A percentile compares a stretch with the other conserved stretches of the same genome.
These are phyloP conservation scores for Pseudovirgaria hyperparasitica DNA, from an alignment of 2,329 filamentous ascomycete genomes.

Conservation along the genomic window DNA sequence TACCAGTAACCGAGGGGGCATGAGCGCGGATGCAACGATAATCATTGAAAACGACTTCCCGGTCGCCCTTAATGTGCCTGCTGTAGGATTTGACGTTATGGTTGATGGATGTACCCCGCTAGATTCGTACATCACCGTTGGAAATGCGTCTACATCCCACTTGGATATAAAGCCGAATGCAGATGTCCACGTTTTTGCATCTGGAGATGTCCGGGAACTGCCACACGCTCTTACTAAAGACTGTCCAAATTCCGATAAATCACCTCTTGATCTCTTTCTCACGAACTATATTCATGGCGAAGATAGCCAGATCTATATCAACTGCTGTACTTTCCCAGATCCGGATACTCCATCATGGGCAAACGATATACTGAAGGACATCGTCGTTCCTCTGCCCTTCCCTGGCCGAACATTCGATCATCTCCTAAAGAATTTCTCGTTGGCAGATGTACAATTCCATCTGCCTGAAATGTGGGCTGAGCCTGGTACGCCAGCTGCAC, in stretches of 20 bases:
- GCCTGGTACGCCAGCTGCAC: conserved; percentile 56
- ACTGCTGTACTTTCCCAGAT: conserved; percentile 57
- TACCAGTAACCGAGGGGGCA: conserved; percentile 45
- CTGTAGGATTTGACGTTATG: conserved; percentile 72
- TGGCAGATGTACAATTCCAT: conserved; percentile 74
- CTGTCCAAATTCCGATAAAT: conserved; percentile 66
- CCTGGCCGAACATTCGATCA: conserved; percentile 71
- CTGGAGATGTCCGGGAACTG: conserved; percentile 59
- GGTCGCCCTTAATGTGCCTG: conserved; percentile 61
- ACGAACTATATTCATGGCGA: conserved; percentile 71
- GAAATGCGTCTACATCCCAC: conserved; percentile 56
- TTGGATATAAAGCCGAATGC: conserved; percentile 56
- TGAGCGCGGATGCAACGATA: conserved; percentile 70
- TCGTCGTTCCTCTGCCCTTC: conserved; percentile 75
- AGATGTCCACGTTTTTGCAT: conserved; percentile 55
- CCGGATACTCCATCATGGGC: conserved; percentile 71
- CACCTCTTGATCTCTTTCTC: conserved; percentile 73
- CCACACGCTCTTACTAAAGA: conserved; percentile 57
- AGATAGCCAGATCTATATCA: conserved; percentile 68
- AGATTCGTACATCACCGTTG: conserved; percentile 66
- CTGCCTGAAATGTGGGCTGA: conserved; percentile 72
- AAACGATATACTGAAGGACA: conserved; percentile 61
- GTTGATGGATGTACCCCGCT: conserved; percentile 65
- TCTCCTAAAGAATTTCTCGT: conserved; percentile 75
- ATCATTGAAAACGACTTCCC: conserved; percentile 65